Evolutionary conservation across 345 rosid genomes (phyloP).

Genomic region (Camelina laxa): DNA sequence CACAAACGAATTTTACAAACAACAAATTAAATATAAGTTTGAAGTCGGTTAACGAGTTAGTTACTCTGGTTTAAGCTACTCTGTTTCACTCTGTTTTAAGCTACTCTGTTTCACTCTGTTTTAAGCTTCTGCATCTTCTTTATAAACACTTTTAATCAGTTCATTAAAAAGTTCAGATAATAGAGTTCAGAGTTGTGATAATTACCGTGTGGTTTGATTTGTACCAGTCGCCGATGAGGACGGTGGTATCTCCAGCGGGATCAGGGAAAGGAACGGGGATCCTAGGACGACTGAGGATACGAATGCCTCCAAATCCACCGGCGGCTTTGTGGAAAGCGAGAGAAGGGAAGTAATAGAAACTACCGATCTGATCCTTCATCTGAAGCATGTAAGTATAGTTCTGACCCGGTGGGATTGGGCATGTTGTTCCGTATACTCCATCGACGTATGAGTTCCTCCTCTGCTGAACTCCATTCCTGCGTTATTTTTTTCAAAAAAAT

Average conservation of each 20-base stretch:
- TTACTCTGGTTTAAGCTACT: too few species aligned
- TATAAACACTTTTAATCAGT: too few species aligned
- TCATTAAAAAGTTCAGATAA: background rate
- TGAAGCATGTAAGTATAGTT: conserved; percentile 82
- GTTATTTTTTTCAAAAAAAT: background rate
- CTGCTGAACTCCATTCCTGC: conserved; percentile 81
- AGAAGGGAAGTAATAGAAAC: conserved; percentile 78
- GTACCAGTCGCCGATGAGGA: conserved; percentile 86
- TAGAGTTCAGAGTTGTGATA: background rate
- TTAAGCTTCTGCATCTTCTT: background rate
- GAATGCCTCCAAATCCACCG: conserved; percentile 73
- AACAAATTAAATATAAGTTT: too few species aligned
- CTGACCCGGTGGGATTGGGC: conserved; percentile 87
- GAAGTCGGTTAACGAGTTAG: background rate
- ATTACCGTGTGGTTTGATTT: conserved; percentile 74
- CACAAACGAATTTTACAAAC: conserved; percentile 11
- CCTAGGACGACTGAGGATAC: conserved; percentile 69
- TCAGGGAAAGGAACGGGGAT: conserved; percentile 75
- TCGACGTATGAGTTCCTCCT: conserved; percentile 86
- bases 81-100: background rate
- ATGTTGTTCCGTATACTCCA: conserved; percentile 84
- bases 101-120: background rate
- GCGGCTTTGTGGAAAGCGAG: conserved; percentile 83
- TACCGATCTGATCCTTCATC: conserved; percentile 79
- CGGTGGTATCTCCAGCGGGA: conserved; percentile 75